A percentile compares a stretch with the other conserved stretches of the same genome.
These are phyloP conservation scores for Anthracocystis walkeri DNA, from an alignment of 1,284 basidiomycete species.

Conservation along the genomic window DNA sequence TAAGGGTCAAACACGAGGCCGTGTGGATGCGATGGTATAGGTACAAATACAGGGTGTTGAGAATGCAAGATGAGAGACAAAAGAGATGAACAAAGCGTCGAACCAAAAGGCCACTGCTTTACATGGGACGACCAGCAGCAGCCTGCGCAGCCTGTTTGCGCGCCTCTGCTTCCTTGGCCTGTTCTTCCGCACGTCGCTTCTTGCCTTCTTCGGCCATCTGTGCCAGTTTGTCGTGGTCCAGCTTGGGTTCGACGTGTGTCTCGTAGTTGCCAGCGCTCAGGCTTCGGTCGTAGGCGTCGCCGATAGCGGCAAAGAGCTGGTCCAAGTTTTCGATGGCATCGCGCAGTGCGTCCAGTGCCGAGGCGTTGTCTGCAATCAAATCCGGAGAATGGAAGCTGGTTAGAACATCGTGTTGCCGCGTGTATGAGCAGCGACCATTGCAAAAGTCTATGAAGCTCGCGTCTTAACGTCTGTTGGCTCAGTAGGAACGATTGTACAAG, in stretches of 20 bases:
- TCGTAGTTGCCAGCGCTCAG: slow-evolving; percentile 58
- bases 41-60: slow-evolving; percentile 40
- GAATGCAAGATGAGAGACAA: slow-evolving; percentile 15
- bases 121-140: slow-evolving; percentile 49
- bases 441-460: slow-evolving; percentile 8
- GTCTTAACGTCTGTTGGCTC: slow-evolving; percentile 49
- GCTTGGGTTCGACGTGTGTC: slow-evolving; percentile 45
- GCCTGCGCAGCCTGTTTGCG: slow-evolving; percentile 36
- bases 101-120: neutral
- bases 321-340: slow-evolving; percentile 64
- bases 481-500: slow-evolving; percentile 70
- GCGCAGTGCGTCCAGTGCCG: slow-evolving; percentile 60
- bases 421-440: slow-evolving; percentile 11
- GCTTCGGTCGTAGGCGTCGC: slow-evolving; percentile 58
- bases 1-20: slow-evolving; percentile 5
- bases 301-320: slow-evolving; percentile 59
- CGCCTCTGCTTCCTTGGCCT: slow-evolving; percentile 42
- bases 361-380: slow-evolving; percentile 35
- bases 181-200: slow-evolving; percentile 43
- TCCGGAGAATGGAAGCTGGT: neutral
- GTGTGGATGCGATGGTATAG: slow-evolving; percentile 24
- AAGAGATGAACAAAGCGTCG: neutral
- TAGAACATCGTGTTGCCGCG: neutral
- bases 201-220: slow-evolving; percentile 43
- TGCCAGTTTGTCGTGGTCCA: slow-evolving; percentile 49